A percentile compares a stretch with the other conserved stretches of the same genome.
phyloP scores from a whole-genome alignment of 768 basidiomycete genomes.

The Pleurotus platypus region DNA sequence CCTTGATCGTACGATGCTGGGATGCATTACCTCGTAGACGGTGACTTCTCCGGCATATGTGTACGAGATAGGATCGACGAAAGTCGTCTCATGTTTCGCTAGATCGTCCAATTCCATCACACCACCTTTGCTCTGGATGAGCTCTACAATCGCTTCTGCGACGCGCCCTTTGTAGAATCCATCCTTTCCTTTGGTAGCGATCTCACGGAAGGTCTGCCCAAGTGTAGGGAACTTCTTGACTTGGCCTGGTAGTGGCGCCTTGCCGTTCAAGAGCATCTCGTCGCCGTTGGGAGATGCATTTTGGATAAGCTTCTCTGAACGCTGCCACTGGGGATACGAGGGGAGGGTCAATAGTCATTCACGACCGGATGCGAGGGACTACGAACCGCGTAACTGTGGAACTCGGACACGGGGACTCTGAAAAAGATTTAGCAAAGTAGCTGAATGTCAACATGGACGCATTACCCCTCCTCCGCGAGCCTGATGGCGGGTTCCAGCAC shows the following conservation, averaged over 20 bases:
- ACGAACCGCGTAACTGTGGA: conserved; percentile 56
- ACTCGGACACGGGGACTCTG: conserved; percentile 86
- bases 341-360: conserved; percentile 7
- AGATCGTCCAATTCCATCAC: conserved; percentile 95
- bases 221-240: conserved; percentile 79
- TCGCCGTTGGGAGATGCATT: conserved; percentile 80
- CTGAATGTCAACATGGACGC: not conserved
- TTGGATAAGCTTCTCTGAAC: conserved; percentile 67
- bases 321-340: conserved; percentile 41
- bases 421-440: not conserved
- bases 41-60: conserved; percentile 85
- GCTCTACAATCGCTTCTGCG: conserved; percentile 84
- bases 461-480: conserved; percentile 86
- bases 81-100: conserved; percentile 70
- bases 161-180: conserved; percentile 94
- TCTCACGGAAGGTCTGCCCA: conserved; percentile 76
- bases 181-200: conserved; percentile 80
- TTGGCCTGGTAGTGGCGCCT: conserved; percentile 83
- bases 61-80: conserved; percentile 90
- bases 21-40: conserved; percentile 74
- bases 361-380: not conserved
- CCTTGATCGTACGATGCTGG: conserved; percentile 3
- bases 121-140: conserved; percentile 84
- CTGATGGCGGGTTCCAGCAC: conserved; percentile 86
- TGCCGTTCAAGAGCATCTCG: conserved; percentile 85